Evolutionary conservation across 768 basidiomycete species (phyloP), one percentile per base, ranked within the genome.

Genomic region (Panaeolus papilionaceus): DNA sequence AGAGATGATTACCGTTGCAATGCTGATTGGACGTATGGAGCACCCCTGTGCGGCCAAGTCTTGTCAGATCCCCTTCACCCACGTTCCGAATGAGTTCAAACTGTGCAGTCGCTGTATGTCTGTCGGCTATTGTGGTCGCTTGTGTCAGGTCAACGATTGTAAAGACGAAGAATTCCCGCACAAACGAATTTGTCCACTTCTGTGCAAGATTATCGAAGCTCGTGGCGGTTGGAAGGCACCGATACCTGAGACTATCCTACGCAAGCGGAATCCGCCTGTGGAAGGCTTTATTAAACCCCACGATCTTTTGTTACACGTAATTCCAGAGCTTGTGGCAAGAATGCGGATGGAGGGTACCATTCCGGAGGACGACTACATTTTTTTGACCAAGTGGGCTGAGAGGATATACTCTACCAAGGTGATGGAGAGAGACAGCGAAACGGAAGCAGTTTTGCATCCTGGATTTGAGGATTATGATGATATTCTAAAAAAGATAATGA

Each of bases 151-250:
- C 6, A 14, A 28, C 6, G 63, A 42, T 47, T 64, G 63, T 44
- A 42, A 39, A 20, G 42, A 64, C 7, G 63, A 64, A 26, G 40
- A 44, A 26, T 64, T 44, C 42, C 42, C 63, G 5, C 63, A 64
- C 33, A 64, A 64, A n/a, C 4, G 37, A 23, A 42, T 49, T 16
- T 64, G 42, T 12, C 23, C 63, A 12, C 38, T 47, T 20, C 18
- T 64, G 28, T 47, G 63, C 28, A n/a, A 44, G 8, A 33, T 64
- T 6, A 11, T 64, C 18, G 63, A 64, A 8, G 28, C 39, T 5
- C 42, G 40, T 9, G 63, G 63, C 3, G 63, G 63, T 18, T 64
- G 47, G 47, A 51, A 51, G 26, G 47, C 47, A 23, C 47, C 23
- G 42, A 44, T 44, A 18, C 42, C 42, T 16, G 42, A 44, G 3